phyloP scores from a whole-genome alignment of 805 yeast species.

The Cephaloascus albidus region DNA sequence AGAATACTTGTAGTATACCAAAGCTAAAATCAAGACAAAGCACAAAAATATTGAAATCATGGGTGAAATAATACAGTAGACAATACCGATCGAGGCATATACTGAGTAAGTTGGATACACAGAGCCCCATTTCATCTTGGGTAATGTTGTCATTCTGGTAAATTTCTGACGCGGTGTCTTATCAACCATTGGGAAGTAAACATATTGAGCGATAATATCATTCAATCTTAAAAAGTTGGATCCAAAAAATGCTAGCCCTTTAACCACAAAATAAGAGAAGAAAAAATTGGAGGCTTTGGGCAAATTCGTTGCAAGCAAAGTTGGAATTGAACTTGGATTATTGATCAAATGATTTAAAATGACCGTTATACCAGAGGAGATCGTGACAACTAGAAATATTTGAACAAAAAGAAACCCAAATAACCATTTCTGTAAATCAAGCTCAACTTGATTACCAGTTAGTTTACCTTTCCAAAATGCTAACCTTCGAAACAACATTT shows the following conservation, averaged over 20 bases:
- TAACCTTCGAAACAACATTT: conserved; percentile 45
- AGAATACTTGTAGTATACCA: conserved; percentile 64
- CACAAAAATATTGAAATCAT: conserved; percentile 57
- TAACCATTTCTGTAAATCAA: conserved; percentile 70
- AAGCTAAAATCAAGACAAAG: conserved; percentile 39
- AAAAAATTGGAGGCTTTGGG: conserved; percentile 86
- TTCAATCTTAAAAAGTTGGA: conserved; percentile 55
- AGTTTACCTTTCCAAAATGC: conserved; percentile 47
- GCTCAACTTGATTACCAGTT: conserved; percentile 54
- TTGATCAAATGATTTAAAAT: conserved; percentile 52
- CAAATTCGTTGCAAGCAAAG: conserved; percentile 63
- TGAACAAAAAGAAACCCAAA: conserved; percentile 76
- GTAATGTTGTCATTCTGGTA: conserved; percentile 29
- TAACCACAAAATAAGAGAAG: conserved; percentile 64
- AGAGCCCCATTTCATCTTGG: conserved; percentile 66
- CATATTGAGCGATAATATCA: conserved; percentile 31
- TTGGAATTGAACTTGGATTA: conserved; percentile 66
- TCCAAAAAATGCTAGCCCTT: conserved; percentile 72
- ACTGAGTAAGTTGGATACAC: conserved; percentile 70
- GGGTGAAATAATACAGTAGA: conserved; percentile 76
- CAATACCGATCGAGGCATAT: conserved; percentile 67
- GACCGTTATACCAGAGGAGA: conserved; percentile 69
- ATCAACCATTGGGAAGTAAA: conserved; percentile 27
- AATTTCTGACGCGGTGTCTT: conserved; percentile 55
- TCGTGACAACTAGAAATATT: conserved; percentile 73